These are phyloP conservation scores for Candida hungchunana DNA, from an alignment of 805 yeast species.

Conservation along the genomic window DNA sequence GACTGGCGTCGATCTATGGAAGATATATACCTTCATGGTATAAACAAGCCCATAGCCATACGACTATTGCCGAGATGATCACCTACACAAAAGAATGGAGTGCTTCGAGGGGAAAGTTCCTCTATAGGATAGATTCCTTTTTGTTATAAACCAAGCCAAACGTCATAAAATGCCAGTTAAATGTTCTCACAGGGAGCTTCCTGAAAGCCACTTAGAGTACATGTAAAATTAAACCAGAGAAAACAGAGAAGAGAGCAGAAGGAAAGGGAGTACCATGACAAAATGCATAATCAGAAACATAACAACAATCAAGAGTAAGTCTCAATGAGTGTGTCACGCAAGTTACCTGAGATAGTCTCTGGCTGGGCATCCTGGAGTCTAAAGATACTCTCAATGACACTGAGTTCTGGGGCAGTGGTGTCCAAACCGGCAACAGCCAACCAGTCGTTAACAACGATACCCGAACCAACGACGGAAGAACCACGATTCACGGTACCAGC, in stretches of 20 bases:
- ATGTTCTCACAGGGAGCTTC: no score
- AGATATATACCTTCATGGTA: no score
- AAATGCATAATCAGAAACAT: slow-evolving; percentile 9
- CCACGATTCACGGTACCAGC: slow-evolving; percentile 99
- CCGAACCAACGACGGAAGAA: slow-evolving; percentile 96
- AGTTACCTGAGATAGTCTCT: slow-evolving; percentile 75
- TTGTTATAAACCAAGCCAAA: no score
- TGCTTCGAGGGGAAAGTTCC: no score
- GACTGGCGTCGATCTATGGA: no score
- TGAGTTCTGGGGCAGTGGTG: slow-evolving; percentile 97
- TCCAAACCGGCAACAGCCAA: slow-evolving; percentile 94
- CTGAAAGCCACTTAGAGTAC: no score
- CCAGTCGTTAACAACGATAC: slow-evolving; percentile 98
- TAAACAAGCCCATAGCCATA: no score
- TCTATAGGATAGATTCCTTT: no score
- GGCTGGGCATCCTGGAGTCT: slow-evolving; percentile 89
- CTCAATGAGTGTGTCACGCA: slow-evolving; percentile 90
- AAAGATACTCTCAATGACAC: slow-evolving; percentile 95
- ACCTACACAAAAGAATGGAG: no score
- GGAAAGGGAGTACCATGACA: slow-evolving; percentile 11
- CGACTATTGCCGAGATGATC: no score
- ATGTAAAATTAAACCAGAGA: slow-evolving; percentile 5
- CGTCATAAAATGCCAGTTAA: no score
- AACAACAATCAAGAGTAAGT: slow-evolving; percentile 58
- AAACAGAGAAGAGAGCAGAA: slow-evolving; percentile 2